Percentiles rank a stretch among this genome's conserved stretches.
These are phyloP conservation scores for Grifola frondosa DNA, from an alignment of 1,284 basidiomycete genomes.

Conservation along the genomic window DNA sequence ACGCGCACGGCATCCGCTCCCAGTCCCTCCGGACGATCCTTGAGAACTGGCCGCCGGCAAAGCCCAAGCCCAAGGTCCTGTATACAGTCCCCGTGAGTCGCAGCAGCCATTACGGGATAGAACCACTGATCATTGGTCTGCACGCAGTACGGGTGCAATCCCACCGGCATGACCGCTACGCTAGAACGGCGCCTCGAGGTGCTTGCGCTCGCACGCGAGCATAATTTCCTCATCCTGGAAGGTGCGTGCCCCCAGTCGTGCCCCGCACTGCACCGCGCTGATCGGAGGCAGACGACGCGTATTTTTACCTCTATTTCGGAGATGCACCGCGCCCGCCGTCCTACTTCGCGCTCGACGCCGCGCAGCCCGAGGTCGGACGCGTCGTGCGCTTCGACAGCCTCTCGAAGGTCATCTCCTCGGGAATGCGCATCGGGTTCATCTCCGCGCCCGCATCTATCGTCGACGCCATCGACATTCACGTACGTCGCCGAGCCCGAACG, in stretches of 20 bases:
- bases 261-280: neutral
- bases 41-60: slow-evolving; percentile 73
- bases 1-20: slow-evolving; percentile 74
- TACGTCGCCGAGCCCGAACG: slow-evolving; percentile 34
- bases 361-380: slow-evolving; percentile 63
- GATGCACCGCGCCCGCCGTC: slow-evolving; percentile 62
- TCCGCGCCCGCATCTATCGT: slow-evolving; percentile 78
- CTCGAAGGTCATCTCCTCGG: slow-evolving; percentile 85
- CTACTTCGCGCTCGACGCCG: slow-evolving; percentile 77
- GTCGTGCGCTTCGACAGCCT: slow-evolving; percentile 87
- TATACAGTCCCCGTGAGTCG: slow-evolving; percentile 77
- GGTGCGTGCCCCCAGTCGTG: slow-evolving; percentile 40
- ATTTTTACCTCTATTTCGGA: slow-evolving; percentile 75
- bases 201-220: slow-evolving; percentile 70
- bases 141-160: slow-evolving; percentile 79
- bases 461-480: slow-evolving; percentile 72
- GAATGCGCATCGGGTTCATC: slow-evolving; percentile 80
- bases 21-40: slow-evolving; percentile 65
- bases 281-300: slow-evolving; percentile 67
- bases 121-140: slow-evolving; percentile 1
- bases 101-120: neutral
- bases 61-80: slow-evolving; percentile 76
- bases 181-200: slow-evolving; percentile 77
- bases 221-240: slow-evolving; percentile 86
- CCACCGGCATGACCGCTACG: slow-evolving; percentile 78